These are phyloP conservation scores for Tricholoma bakamatsutake DNA, from an alignment of 768 basidiomycete genomes.

Conservation along the genomic window DNA sequence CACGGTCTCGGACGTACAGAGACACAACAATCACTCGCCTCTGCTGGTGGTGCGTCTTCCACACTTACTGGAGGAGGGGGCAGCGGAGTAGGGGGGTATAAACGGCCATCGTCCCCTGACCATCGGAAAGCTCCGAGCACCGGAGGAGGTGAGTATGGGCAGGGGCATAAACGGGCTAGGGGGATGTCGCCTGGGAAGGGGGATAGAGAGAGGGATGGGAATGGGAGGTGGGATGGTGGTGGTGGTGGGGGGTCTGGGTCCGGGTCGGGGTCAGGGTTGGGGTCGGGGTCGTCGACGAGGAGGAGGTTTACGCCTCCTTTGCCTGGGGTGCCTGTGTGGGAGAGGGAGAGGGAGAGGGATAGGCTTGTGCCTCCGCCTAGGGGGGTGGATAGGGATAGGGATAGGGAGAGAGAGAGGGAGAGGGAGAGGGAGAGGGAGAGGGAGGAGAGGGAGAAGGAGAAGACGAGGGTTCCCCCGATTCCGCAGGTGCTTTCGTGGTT, in stretches of 20 bases:
- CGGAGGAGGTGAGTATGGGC: constrained; percentile 22
- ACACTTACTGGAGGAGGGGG: neutral
- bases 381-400: constrained; percentile 7
- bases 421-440: constrained; percentile 30
- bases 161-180: constrained; percentile 31
- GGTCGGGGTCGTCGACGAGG: constrained; percentile 21
- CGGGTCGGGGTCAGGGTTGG: constrained; percentile 22
- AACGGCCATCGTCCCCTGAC: constrained; percentile 35
- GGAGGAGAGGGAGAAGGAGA: constrained; percentile 40
- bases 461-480: constrained; percentile 37
- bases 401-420: constrained; percentile 1
- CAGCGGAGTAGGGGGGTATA: constrained; percentile 6
- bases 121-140: constrained; percentile 24
- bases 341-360: too few relatives aligned
- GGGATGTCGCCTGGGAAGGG: constrained; percentile 19
- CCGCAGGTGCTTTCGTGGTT: constrained; percentile 76
- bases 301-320: constrained; percentile 39
- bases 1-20: constrained; percentile 26
- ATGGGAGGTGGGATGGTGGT: constrained; percentile 5
- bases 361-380: constrained; percentile 26
- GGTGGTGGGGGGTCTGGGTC: constrained; percentile 23
- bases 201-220: constrained; percentile 28
- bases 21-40: constrained; percentile 26
- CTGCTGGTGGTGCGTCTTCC: neutral
- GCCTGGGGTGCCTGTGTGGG: too few relatives aligned